Percentiles rank a stretch among this genome's conserved stretches.
Evolutionary conservation across 495 filamentous ascomycete genomes (phyloP).

Genomic region (Cercophora samala): DNA sequence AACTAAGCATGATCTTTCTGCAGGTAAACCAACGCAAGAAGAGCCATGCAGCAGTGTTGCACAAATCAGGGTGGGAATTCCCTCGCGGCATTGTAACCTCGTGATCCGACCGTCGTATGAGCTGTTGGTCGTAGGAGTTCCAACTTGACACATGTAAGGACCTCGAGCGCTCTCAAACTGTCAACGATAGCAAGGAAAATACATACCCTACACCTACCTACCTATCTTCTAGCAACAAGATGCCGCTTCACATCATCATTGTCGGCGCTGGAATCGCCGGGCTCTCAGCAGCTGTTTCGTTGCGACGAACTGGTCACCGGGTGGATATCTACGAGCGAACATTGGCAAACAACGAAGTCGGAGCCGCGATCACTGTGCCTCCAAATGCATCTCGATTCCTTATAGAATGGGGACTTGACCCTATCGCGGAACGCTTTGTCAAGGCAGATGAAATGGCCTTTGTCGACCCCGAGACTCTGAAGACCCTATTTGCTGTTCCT

Average conservation of each 20-base stretch:
- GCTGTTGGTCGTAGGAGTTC: too few species aligned
- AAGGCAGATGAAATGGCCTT: not conserved
- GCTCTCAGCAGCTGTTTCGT: slow-evolving; percentile 50
- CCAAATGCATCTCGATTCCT: slow-evolving; percentile 50
- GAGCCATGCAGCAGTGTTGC: too few species aligned
- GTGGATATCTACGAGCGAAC: slow-evolving; percentile 55
- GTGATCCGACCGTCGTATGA: too few species aligned
- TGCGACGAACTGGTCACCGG: slow-evolving; percentile 49
- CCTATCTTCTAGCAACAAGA: too few species aligned
- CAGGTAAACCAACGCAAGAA: too few species aligned
- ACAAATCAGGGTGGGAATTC: too few species aligned
- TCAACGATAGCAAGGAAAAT: too few species aligned
- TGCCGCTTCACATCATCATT: slow-evolving; percentile 38
- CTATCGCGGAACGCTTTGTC: slow-evolving; percentile 3
- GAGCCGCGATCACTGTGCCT: slow-evolving; percentile 50
- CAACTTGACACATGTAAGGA: too few species aligned
- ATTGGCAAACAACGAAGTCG: slow-evolving; percentile 51
- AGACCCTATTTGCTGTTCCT: not conserved
- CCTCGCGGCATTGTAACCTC: too few species aligned
- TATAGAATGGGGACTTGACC: slow-evolving; percentile 38
- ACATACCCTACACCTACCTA: too few species aligned
- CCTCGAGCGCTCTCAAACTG: too few species aligned
- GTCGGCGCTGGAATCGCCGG: slow-evolving; percentile 55
- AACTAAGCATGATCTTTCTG: too few species aligned
- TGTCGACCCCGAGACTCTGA: not conserved